Base-by-base conservation (phyloP, 768 basidiomycete species). In the Leucocoprinus leucothites region DNA sequence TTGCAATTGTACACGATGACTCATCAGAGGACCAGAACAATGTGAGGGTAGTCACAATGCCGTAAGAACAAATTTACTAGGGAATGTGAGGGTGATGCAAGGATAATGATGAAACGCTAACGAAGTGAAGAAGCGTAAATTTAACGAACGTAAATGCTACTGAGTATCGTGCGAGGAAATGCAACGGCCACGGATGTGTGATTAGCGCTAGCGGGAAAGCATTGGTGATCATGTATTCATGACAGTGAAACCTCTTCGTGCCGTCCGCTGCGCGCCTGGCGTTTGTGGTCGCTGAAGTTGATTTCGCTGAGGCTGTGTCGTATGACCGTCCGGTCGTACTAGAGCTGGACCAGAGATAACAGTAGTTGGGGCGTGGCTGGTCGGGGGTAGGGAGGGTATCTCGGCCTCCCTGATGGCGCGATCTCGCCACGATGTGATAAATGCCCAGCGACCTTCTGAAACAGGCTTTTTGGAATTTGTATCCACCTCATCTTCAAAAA, bases 401-500 rank as follows among this genome's bases (percentile, higher is more conserved):
- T 49, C 47, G 5, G 54, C 47, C 47, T 49, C 54, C 9, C 21
- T 14, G 11, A 49, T 25, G 3, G 40, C 21, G 9, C 54, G 48
- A 49, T 56, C 54, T 24, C 54, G 48, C 54, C 54, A 56, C 40
- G 54, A 56, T 26, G 42, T 49, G 16, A 48, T 24, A 22, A 48
- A 48, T 14, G 53, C 46, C 53, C 53, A 55, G 16, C 40, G 40
- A 22, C 41, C 24, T 22, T 38, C 52, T 9, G 35, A 24, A 18
- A n/a, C 9, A 41, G 38, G 18, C 13, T 53, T 56, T 31, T 14
- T 43, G 13, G 26, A n/a, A n/a, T 40, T 24, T 31, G 28, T 41
- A 21, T 55, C 53, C 26, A n/a, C 18, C 19, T 43, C 47, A 24
- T 42, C 54, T 35, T 48, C 47, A 22, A 43, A 24, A 40, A 43